A percentile compares a stretch with the other conserved stretches of the same genome.
Evolutionary conservation across 2,329 filamentous ascomycete species (phyloP).

Genomic region (Aureobasidium sp.): DNA sequence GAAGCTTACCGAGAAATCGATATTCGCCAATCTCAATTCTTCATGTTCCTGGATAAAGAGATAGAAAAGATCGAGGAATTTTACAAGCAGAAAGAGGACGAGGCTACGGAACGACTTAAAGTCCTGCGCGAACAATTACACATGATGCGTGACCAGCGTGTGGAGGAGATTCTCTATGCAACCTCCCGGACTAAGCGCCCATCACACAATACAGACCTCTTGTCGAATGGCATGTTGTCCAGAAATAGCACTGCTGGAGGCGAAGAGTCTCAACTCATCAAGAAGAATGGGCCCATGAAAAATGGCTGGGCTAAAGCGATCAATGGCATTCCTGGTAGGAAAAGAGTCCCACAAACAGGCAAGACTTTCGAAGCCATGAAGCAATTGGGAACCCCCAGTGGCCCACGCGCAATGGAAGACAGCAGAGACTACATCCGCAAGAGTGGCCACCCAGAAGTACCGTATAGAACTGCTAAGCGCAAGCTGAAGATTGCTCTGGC

Average conservation of each 20-base stretch:
- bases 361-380: conserved; percentile 48
- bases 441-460: conserved; percentile 48
- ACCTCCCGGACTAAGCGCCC: conserved; percentile 6
- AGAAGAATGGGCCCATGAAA: background rate
- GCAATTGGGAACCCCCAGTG: conserved; percentile 34
- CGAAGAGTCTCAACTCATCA: conserved; percentile 5
- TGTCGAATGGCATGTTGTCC: background rate
- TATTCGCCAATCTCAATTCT: conserved; percentile 75
- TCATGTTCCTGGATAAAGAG: conserved; percentile 73
- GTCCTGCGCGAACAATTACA: conserved; percentile 78
- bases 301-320: conserved; percentile 32
- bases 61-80: conserved; percentile 88
- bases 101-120: conserved; percentile 65
- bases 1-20: conserved; percentile 60
- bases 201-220: background rate
- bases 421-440: conserved; percentile 39
- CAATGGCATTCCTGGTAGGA: background rate
- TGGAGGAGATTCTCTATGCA: conserved; percentile 58
- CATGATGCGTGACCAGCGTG: conserved; percentile 80
- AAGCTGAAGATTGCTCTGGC: conserved; percentile 88
- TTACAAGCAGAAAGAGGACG: conserved; percentile 80
- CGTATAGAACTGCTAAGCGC: conserved; percentile 80
- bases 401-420: conserved; percentile 28
- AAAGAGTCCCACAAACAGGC: conserved; percentile 27
- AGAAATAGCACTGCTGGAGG: background rate